These are phyloP conservation scores for Bryum argenteum DNA, from an alignment of 225 moss, liverwort and hornwort species.

Conservation along the genomic window DNA sequence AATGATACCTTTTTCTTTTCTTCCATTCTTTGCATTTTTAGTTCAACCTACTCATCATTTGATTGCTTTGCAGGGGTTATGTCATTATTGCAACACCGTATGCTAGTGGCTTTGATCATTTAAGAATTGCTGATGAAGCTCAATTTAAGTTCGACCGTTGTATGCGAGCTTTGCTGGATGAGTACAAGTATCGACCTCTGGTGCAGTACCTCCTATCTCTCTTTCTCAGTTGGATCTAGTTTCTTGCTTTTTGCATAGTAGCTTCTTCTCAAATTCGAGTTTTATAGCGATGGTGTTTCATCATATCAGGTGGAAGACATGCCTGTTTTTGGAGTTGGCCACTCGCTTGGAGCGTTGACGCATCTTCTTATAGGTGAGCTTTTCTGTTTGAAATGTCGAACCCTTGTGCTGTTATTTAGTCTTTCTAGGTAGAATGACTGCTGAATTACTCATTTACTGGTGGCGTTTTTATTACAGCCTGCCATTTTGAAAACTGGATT, in stretches of 20 bases:
- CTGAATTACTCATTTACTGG: background rate
- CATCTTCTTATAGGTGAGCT: constrained; percentile 76
- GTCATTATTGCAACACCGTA: constrained; percentile 83
- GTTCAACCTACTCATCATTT: constrained; percentile 14
- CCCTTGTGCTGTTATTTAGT: background rate
- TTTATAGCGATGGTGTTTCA: background rate
- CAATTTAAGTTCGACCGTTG: constrained; percentile 94
- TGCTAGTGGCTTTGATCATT: constrained; percentile 87
- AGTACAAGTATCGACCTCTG: constrained; percentile 52
- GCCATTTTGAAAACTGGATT: background rate
- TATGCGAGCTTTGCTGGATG: constrained; percentile 57
- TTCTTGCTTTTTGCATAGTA: background rate
- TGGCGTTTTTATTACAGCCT: background rate
- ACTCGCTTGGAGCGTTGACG: constrained; percentile 82
- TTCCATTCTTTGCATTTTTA: background rate
- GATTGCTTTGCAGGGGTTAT: constrained; percentile 58
- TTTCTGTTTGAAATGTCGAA: no score
- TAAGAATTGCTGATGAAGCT: constrained; percentile 86
- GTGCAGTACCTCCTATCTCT: constrained; percentile 38
- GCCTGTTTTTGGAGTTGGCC: constrained; percentile 82
- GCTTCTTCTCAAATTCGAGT: background rate
- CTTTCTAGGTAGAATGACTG: background rate
- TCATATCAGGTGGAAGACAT: constrained; percentile 62
- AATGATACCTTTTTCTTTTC: background rate
- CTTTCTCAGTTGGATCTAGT: constrained; percentile 13